Evolutionary conservation across 2,329 filamentous ascomycete species (phyloP).

Genomic region (Diaporthe capsici): DNA sequence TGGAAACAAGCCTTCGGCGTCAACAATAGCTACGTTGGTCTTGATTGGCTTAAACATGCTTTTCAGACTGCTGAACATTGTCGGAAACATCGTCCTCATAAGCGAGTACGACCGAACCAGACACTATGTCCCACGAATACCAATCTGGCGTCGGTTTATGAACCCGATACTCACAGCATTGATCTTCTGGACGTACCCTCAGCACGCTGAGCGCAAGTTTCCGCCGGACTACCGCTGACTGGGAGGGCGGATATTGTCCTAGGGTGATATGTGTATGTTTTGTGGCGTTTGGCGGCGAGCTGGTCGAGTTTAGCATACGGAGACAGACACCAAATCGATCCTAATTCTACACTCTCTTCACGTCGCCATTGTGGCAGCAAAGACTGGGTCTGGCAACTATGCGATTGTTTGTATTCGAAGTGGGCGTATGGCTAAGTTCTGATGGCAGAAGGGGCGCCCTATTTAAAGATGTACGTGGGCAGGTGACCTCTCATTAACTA

Average conservation of each 20-base stretch:
- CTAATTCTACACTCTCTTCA: too few species aligned
- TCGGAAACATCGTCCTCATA: constrained; percentile 56
- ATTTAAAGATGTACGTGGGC: too few species aligned
- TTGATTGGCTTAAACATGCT: constrained; percentile 46
- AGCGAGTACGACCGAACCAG: constrained; percentile 56
- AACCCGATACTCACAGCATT: constrained; percentile 50
- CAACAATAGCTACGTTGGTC: constrained; percentile 37
- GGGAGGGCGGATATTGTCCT: too few species aligned
- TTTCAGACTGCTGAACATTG: constrained; percentile 55
- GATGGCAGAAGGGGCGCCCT: too few species aligned
- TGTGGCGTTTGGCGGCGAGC: neutral
- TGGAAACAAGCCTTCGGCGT: neutral
- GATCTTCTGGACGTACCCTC: constrained; percentile 60
- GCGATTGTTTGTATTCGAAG: too few species aligned
- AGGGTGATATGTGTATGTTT: too few species aligned
- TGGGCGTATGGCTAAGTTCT: too few species aligned
- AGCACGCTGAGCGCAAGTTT: constrained; percentile 56
- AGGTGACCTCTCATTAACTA: too few species aligned
- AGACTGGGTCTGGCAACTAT: too few species aligned
- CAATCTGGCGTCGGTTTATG: constrained; percentile 45
- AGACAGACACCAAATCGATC: neutral
- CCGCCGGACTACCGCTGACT: constrained; percentile 45
- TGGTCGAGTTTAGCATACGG: neutral
- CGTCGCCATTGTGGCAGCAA: too few species aligned
- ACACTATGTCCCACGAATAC: constrained; percentile 51